These are phyloP conservation scores for Xylaria arbuscula DNA, from an alignment of 2,329 filamentous ascomycete species.

Conservation along the genomic window DNA sequence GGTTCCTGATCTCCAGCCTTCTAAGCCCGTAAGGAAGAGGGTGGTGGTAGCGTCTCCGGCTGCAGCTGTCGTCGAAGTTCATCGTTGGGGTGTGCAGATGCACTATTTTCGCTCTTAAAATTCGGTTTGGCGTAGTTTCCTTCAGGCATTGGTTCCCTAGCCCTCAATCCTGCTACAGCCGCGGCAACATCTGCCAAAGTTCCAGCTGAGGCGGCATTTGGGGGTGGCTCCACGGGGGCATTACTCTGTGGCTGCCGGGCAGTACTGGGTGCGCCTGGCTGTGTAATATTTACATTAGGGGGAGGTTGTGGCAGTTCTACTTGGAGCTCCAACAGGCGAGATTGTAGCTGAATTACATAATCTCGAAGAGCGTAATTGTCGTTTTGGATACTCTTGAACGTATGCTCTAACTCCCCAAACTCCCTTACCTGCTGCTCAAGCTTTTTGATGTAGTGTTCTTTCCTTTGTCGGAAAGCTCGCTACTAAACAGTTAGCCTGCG, in stretches of 20 bases:
- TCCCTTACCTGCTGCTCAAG: conserved; percentile 93
- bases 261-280: conserved; percentile 48
- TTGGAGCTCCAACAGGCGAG: conserved; percentile 82
- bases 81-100: conserved; percentile 61
- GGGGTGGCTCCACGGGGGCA: conserved; percentile 37
- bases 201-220: conserved; percentile 45
- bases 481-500: conserved; percentile 53
- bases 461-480: conserved; percentile 96
- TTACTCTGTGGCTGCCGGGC: conserved; percentile 43
- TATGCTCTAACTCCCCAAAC: conserved; percentile 77
- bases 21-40: conserved; percentile 48
- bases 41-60: conserved; percentile 51
- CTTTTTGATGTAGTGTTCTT: conserved; percentile 98
- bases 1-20: not conserved
- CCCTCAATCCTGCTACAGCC: conserved; percentile 48
- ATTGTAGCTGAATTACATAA: conserved; percentile 92
- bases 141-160: conserved; percentile 46
- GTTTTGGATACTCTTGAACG: conserved; percentile 81
- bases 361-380: conserved; percentile 93
- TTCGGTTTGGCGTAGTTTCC: conserved; percentile 44
- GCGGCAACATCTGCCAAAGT: conserved; percentile 52
- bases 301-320: conserved; percentile 88
- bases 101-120: conserved; percentile 54
- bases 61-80: conserved; percentile 67
- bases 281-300: conserved; percentile 77